Evolutionary conservation across 2,329 filamentous ascomycete genomes (phyloP).

Genomic region (Arthrinium phaeospermum): DNA sequence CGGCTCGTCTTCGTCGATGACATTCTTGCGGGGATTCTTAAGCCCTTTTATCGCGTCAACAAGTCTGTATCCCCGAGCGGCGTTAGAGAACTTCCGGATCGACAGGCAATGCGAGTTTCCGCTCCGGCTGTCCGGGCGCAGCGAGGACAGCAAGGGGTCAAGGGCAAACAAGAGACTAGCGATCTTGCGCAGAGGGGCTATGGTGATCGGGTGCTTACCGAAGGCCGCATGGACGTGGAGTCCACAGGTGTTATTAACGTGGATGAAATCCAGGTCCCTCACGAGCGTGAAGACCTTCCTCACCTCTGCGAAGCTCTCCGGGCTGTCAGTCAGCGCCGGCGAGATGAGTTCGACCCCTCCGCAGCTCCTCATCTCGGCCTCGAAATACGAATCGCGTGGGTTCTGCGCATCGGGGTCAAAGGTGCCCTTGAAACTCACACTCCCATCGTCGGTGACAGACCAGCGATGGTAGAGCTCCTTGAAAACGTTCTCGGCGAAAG

Average conservation of each 20-base stretch:
- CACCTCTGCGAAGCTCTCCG: slow-evolving; percentile 25
- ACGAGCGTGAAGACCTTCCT: slow-evolving; percentile 21
- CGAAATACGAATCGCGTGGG: background rate
- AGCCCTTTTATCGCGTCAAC: no score
- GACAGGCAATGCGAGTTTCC: background rate
- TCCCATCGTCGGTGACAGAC: background rate
- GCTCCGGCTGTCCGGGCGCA: slow-evolving; percentile 19
- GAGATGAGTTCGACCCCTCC: background rate
- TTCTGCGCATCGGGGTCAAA: background rate
- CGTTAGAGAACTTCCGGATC: background rate
- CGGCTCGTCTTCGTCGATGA: no score
- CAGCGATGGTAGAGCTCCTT: background rate
- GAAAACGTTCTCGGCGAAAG: background rate
- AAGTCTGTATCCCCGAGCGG: background rate
- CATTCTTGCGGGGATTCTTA: no score
- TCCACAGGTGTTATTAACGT: slow-evolving; percentile 26
- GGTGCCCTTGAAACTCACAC: background rate
- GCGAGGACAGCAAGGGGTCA: slow-evolving; percentile 28
- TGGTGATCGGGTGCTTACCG: slow-evolving; percentile 22
- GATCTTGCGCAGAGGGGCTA: slow-evolving; percentile 27
- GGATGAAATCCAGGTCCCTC: slow-evolving; percentile 23
- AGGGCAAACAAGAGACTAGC: slow-evolving; percentile 26
- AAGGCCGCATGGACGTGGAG: slow-evolving; percentile 34
- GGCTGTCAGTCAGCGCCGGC: background rate
- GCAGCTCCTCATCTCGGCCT: background rate